A percentile compares a stretch with the other conserved stretches of the same genome.
phyloP scores from a whole-genome alignment of 108 stramenopile species.

The Cyclotella choctawhatcheeana region DNA sequence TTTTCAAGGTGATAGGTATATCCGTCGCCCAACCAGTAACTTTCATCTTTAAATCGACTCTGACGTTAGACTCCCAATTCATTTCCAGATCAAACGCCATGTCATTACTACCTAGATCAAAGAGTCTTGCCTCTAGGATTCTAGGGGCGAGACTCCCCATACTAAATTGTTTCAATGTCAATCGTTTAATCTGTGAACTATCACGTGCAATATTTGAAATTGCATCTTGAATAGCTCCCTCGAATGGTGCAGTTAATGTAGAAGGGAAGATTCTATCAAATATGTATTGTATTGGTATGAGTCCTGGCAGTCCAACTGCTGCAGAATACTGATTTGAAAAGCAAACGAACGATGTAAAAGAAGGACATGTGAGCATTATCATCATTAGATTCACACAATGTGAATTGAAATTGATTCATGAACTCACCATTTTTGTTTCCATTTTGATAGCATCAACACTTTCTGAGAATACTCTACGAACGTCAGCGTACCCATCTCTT shows the following conservation, averaged over 20 bases:
- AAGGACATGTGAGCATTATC: too few species aligned
- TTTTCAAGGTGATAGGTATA: conserved; percentile 59
- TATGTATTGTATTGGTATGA: conserved; percentile 64
- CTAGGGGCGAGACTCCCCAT: conserved; percentile 48
- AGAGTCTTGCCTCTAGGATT: conserved; percentile 53
- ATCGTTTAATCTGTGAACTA: conserved; percentile 44
- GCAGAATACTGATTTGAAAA: conserved; percentile 48
- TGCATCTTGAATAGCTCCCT: conserved; percentile 43
- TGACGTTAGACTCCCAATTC: conserved; percentile 42
- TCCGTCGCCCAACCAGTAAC: conserved; percentile 27
- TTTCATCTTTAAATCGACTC: conserved; percentile 45
- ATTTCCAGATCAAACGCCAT: conserved; percentile 55
- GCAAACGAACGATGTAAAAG: background rate
- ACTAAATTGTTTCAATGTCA: conserved; percentile 42
- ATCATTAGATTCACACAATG: too few species aligned
- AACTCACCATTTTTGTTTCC: conserved; percentile 57
- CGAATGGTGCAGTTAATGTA: conserved; percentile 45
- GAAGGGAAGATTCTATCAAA: conserved; percentile 58
- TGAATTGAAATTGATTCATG: too few species aligned
- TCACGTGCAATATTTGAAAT: conserved; percentile 38
- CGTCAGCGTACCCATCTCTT: conserved; percentile 48
- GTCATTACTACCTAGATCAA: conserved; percentile 52
- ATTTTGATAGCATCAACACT: conserved; percentile 63
- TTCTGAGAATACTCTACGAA: conserved; percentile 49
- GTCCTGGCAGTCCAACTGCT: conserved; percentile 42